A percentile compares a stretch with the other conserved stretches of the same genome.
These are phyloP conservation scores for Boechera stricta DNA, from an alignment of 345 rosid species.

Conservation along the genomic window DNA sequence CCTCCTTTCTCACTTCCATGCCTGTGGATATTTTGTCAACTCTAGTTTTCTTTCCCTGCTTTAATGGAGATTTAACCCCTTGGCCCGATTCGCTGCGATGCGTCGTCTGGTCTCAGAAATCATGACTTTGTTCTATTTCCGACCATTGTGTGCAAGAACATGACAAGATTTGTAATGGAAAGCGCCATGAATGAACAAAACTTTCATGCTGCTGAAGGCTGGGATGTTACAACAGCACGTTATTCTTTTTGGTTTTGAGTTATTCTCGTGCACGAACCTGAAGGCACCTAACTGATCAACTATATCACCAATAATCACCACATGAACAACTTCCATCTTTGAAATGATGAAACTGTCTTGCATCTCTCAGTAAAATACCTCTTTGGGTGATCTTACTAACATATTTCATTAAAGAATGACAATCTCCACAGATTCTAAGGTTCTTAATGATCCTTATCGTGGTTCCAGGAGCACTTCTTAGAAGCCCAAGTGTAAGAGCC, in stretches of 20 bases:
- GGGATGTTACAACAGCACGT: conserved; percentile 10
- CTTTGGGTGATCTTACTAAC: conserved; percentile 55
- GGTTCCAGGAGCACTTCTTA: conserved; percentile 48
- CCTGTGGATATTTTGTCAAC: neutral
- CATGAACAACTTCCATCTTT: conserved; percentile 70
- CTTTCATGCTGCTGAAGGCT: conserved; percentile 3
- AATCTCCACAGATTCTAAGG: conserved; percentile 69
- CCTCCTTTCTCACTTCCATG: neutral
- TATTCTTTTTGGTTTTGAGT: conserved; percentile 15
- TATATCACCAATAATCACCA: conserved; percentile 64
- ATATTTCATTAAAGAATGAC: conserved; percentile 68
- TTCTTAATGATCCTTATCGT: conserved; percentile 64
- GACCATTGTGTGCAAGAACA: conserved; percentile 2
- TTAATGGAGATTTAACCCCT: neutral
- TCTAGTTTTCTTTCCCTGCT: neutral
- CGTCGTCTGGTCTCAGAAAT: neutral
- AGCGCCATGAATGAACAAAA: neutral
- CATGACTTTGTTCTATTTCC: conserved; percentile 10
- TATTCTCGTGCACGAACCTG: neutral
- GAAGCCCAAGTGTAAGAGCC: conserved; percentile 66
- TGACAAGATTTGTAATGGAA: neutral
- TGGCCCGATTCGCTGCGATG: neutral
- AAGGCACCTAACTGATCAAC: conserved; percentile 9
- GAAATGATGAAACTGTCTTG: conserved; percentile 69
- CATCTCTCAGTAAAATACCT: conserved; percentile 63